These are phyloP conservation scores for Gregarina niphandrodes DNA, from an alignment of 169 alveolate species.

Conservation along the genomic window DNA sequence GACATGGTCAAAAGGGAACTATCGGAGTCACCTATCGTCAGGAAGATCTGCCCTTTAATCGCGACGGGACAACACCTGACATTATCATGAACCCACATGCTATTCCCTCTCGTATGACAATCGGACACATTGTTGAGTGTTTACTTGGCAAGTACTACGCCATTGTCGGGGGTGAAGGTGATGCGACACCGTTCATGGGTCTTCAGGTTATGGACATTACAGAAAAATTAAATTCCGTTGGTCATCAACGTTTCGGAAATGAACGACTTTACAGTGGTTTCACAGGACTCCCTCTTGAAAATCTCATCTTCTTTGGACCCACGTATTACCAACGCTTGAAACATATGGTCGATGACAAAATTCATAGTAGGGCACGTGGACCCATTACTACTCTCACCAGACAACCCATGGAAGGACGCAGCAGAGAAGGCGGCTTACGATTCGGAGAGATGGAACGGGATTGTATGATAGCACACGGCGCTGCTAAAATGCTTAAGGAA, in stretches of 20 bases:
- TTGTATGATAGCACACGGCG: conserved; percentile 99
- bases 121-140: conserved; percentile 98
- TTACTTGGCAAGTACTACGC: conserved; percentile 84
- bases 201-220: too few relatives aligned
- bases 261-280: conserved; percentile 93
- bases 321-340: conserved; percentile 96
- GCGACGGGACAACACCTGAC: conserved; percentile 91
- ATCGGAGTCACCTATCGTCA: conserved; percentile 91
- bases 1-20: conserved; percentile 99
- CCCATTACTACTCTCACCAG: conserved; percentile 89
- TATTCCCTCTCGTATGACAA: conserved; percentile 99
- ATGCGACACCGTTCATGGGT: conserved; percentile 95
- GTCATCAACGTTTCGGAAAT: conserved; percentile 87
- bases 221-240: conserved; percentile 74
- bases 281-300: conserved; percentile 62
- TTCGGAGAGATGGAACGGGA: conserved; percentile 99
- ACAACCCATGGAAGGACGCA: conserved; percentile 95
- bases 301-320: conserved; percentile 94
- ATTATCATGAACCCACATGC: conserved; percentile 98
- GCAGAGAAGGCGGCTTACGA: conserved; percentile 53
- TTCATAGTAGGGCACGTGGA: conserved; percentile 92
- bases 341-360: conserved; percentile 99
- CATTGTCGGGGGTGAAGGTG: conserved; percentile 87
- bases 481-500: conserved; percentile 95
- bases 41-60: conserved; percentile 95